Conservation (phyloP, 768 basidiomycete species). For the Phylloporus sp. region DNA sequence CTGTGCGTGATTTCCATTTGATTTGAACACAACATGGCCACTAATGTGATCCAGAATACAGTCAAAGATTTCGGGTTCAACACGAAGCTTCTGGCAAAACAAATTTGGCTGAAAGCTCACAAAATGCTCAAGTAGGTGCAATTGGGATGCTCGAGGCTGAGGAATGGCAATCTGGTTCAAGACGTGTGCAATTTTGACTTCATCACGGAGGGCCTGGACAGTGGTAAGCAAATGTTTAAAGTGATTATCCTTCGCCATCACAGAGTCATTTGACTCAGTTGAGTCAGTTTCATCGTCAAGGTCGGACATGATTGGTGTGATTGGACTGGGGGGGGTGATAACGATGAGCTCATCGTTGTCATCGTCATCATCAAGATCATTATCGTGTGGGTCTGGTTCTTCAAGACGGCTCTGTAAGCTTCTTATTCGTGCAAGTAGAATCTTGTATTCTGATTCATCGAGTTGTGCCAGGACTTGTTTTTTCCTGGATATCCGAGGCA, state of each 20-base stretch:
- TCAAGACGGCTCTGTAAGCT: no score
- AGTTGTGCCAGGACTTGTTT: no score
- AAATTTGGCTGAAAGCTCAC: slow-evolving; percentile 10
- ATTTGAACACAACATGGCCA: slow-evolving; percentile 20
- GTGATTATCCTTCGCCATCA: background rate
- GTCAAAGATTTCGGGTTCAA: slow-evolving; percentile 26
- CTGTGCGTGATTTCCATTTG: slow-evolving; percentile 14
- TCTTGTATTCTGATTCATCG: no score
- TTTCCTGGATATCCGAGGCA: no score
- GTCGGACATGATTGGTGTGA: background rate
- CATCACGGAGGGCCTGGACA: background rate
- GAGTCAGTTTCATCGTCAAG: background rate
- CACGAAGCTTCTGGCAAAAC: slow-evolving; percentile 25
- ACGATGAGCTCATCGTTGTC: no score
- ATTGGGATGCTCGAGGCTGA: background rate
- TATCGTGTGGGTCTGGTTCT: no score
- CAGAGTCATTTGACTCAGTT: background rate
- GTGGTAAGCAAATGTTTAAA: background rate
- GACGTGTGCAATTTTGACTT: background rate
- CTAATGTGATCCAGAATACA: slow-evolving; percentile 17
- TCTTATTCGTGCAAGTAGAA: no score
- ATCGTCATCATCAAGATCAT: no score
- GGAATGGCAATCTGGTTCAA: background rate
- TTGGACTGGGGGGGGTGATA: background rate
- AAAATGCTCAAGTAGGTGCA: slow-evolving; percentile 1